These are phyloP conservation scores for Trichoderma orchidacearum DNA, from an alignment of 495 filamentous ascomycete species.

Conservation along the genomic window DNA sequence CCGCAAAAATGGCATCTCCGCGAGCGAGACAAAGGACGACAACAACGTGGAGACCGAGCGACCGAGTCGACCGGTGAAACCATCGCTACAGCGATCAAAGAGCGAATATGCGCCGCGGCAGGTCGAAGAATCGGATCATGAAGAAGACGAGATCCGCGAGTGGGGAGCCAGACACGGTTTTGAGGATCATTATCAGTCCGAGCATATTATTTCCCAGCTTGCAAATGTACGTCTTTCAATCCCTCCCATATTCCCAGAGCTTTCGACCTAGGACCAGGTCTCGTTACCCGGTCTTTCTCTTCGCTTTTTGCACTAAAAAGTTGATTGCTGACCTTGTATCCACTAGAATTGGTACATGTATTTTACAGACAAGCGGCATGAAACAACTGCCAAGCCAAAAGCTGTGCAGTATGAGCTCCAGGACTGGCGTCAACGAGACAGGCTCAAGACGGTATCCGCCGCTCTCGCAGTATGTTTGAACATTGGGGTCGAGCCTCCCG, in stretches of 20 bases:
- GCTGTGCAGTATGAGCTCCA: constrained; percentile 43
- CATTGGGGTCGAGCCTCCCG: constrained; percentile 92
- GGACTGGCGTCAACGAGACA: constrained; percentile 95
- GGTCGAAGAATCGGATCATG: constrained; percentile 22
- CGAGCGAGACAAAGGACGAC: background rate
- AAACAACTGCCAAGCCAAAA: constrained; percentile 88
- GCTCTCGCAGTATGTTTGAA: constrained; percentile 91
- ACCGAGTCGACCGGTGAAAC: constrained; percentile 29
- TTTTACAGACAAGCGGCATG: constrained; percentile 92
- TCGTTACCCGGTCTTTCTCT: background rate
- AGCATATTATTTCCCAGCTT: constrained; percentile 45
- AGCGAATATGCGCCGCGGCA: constrained; percentile 47
- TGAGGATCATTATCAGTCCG: constrained; percentile 55
- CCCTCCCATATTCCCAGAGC: too few species aligned
- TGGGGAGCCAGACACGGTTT: constrained; percentile 52
- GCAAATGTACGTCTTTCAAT: constrained; percentile 38
- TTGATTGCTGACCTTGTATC: constrained; percentile 16
- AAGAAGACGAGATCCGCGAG: constrained; percentile 26
- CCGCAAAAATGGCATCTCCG: constrained; percentile 2
- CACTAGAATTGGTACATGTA: constrained; percentile 98
- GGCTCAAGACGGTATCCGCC: constrained; percentile 91
- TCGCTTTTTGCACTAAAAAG: background rate
- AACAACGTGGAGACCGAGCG: background rate
- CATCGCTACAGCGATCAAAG: constrained; percentile 51
- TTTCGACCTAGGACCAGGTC: too few species aligned